Evolutionary conservation across 805 yeast genomes (phyloP), one percentile per base, ranked within the genome.

Genomic region (Lachancea waltii): DNA sequence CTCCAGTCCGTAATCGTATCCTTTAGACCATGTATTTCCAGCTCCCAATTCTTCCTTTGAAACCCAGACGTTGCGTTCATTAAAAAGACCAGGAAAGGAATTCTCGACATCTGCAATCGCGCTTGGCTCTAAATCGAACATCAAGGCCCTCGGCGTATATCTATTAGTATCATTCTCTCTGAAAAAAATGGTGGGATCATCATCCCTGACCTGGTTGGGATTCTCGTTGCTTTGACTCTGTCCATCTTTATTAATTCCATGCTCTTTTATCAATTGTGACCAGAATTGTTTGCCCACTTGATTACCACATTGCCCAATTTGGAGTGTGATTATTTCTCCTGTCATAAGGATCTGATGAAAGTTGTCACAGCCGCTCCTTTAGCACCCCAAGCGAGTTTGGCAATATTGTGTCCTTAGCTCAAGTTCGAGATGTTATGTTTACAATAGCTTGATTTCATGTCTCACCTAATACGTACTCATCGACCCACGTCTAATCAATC

Each of bases 21-120:
- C 99, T 38, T 79, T 80, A 1, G 87, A 84, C 97, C 97, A 92
- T 46, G 86, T 86, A 60, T 92, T 92, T 14, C 95, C 98, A 0
- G 98, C 97, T 3, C 97, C 97, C 15, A 80, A 73, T 3, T 95
- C 96, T 13, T 77, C 77, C n/a, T 78, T 71, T 19, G 90, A 77
- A 17, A 84, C 65, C 63, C 84, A 89, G 4, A 85, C 63, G 54
- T 85, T 87, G 48, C 94, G 73, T 0, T 94, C 86, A 53, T 89
- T 84, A 64, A 85, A 85, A 65, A 92, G 69, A 21, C 77, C 75
- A 5, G 75, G 70, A 24, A 70, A 72, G 15, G 63, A 53, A 43
- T 67, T 66, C 32, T 69, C 64, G 25, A 85, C 77, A 43, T 79
- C 79, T 42, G 75, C 71, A 22, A 92, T 74, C 2, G 89, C 96